Base-by-base conservation (phyloP, 768 basidiomycete genomes). In the Xerocomellus intermedius region DNA sequence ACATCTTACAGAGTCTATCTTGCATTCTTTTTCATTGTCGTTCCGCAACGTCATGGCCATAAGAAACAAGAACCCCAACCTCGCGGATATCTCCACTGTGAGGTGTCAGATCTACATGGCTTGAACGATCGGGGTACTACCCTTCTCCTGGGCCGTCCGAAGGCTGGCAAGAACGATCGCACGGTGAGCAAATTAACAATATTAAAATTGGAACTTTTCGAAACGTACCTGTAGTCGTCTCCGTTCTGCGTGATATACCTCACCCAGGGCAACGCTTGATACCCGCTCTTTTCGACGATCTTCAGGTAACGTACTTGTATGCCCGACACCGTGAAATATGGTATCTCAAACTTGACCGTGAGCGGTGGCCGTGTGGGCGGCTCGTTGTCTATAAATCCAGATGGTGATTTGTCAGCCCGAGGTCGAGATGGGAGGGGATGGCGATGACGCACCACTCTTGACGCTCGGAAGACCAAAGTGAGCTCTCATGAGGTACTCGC, bases 271-370 rank as follows among this genome's bases (percentile, higher is more conserved):
- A 96, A 73, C 5, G 94, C 92, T 71, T 96, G 93, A 71, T 99
- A 98, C 19, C 94, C 97, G 57, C 91, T 93, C 80, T 98, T 98
- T 74, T 99, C 97, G 0, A 98, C 94, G 49, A 99, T 94, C 74
- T 98, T 98, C 59, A 99, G 81, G 72, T 98, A 98, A 48, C 97
- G 84, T 14, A 99, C 97, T 73, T 98, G 96, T 54, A 98, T 94
- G 5, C 95, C 95, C 0, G 94, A 95, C 5, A 97, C 94, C 0
- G 96, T 98, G 70, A 98, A 98, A 74, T 98, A 98, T 0, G 97
- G 96, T 39, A 99, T 98, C 75, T 98, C 96, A 59, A 94, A 99
- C 73, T 93, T 94, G 69, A 98, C 96, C 0, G 91, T 91, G 59
- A 98, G 97, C 1, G 97, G 97, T 10, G 94, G 87, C 21, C 93